Conservation (phyloP, 495 filamentous ascomycete species). For the Glonium stellatum region DNA sequence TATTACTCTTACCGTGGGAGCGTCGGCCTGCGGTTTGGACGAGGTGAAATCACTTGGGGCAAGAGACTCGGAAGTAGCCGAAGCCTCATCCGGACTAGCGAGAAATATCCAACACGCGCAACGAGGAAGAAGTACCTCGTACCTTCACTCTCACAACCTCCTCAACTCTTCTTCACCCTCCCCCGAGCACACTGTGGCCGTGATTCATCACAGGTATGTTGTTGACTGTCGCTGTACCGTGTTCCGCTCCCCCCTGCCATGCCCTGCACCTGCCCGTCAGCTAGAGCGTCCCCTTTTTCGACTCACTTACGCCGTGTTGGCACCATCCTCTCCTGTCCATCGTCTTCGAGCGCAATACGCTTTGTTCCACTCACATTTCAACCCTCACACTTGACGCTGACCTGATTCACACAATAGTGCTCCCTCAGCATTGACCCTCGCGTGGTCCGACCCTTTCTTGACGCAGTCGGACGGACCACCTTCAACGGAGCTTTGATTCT, state of each 20-base stretch:
- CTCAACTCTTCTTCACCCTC: slow-evolving; percentile 3
- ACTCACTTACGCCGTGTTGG: background rate
- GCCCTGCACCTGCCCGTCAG: slow-evolving; percentile 8
- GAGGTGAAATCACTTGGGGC: background rate
- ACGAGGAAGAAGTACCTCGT: slow-evolving; percentile 19
- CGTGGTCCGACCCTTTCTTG: slow-evolving; percentile 26
- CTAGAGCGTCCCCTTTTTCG: slow-evolving; percentile 21
- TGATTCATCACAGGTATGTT: slow-evolving; percentile 25
- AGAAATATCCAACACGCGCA: slow-evolving; percentile 23
- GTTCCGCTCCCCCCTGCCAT: slow-evolving; percentile 5
- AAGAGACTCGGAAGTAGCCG: slow-evolving; percentile 22
- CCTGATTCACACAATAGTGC: slow-evolving; percentile 22
- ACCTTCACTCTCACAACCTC: slow-evolving; percentile 18
- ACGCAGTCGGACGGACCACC: slow-evolving; percentile 28
- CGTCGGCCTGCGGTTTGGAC: background rate
- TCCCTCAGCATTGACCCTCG: slow-evolving; percentile 28
- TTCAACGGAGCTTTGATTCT: slow-evolving; percentile 10
- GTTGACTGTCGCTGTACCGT: background rate
- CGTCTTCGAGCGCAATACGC: slow-evolving; percentile 4
- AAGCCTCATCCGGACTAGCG: slow-evolving; percentile 19
- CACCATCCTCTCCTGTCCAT: slow-evolving; percentile 7
- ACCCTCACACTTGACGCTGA: slow-evolving; percentile 15
- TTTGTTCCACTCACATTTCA: slow-evolving; percentile 1
- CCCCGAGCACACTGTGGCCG: slow-evolving; percentile 8
- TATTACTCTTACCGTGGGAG: background rate